phyloP scores from a whole-genome alignment of 805 yeast genomes.

The Kodamaea laetipori region DNA sequence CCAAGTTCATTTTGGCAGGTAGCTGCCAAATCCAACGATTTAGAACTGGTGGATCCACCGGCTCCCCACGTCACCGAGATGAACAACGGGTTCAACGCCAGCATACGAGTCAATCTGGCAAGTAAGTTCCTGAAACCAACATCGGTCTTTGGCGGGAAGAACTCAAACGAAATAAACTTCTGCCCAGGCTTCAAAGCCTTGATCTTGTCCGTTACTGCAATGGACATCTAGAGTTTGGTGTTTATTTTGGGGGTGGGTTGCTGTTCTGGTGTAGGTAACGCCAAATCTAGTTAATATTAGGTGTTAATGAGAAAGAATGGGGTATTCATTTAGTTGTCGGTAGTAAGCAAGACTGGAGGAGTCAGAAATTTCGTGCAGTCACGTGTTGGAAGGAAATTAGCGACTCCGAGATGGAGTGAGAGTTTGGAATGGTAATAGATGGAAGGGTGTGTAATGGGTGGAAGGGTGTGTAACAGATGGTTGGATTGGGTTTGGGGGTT shows the following conservation, averaged over 20 bases:
- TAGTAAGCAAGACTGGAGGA: background rate
- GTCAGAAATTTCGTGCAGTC: slow-evolving; percentile 11
- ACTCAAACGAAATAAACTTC: slow-evolving; percentile 82
- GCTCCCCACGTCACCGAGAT: slow-evolving; percentile 99
- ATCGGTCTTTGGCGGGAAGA: slow-evolving; percentile 97
- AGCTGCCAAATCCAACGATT: slow-evolving; percentile 80
- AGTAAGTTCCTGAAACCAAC: slow-evolving; percentile 80
- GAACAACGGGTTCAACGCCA: slow-evolving; percentile 83
- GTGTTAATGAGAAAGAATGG: too few relatives aligned
- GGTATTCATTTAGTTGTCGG: too few relatives aligned
- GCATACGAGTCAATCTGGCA: slow-evolving; percentile 87
- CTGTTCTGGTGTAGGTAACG: too few relatives aligned
- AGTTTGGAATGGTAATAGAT: too few relatives aligned
- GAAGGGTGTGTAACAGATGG: too few relatives aligned
- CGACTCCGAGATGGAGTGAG: background rate
- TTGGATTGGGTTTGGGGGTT: too few relatives aligned
- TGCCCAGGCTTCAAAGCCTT: slow-evolving; percentile 49
- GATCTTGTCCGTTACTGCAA: slow-evolving; percentile 54
- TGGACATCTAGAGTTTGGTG: slow-evolving; percentile 6
- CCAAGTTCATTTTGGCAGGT: slow-evolving; percentile 74
- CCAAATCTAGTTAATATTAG: too few relatives aligned
- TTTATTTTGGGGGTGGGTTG: too few relatives aligned
- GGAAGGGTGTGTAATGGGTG: too few relatives aligned
- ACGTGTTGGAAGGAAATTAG: slow-evolving; percentile 7
- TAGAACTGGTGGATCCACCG: slow-evolving; percentile 90